A percentile compares a stretch with the other conserved stretches of the same genome.
These are phyloP conservation scores for Ascochyta rabiei DNA, from an alignment of 2,329 filamentous ascomycete species.

Conservation along the genomic window DNA sequence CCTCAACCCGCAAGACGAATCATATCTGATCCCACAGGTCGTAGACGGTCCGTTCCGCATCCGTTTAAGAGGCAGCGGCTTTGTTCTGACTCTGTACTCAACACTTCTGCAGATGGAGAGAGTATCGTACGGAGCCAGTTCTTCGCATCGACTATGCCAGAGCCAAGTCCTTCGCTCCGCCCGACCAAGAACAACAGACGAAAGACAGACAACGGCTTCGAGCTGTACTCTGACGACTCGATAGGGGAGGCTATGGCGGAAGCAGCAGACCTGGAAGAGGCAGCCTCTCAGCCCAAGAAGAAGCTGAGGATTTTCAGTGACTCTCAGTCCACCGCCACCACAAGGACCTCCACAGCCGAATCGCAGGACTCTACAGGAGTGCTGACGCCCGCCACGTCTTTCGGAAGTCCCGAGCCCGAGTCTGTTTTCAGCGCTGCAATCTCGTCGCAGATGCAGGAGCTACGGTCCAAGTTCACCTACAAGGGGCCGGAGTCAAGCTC, in stretches of 20 bases:
- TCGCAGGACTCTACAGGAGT: conserved; percentile 37
- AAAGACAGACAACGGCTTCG: conserved; percentile 48
- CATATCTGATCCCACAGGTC: conserved; percentile 42
- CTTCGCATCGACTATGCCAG: conserved; percentile 46
- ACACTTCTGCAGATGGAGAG: conserved; percentile 32
- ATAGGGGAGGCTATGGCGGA: conserved; percentile 51
- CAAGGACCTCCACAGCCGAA: conserved; percentile 26
- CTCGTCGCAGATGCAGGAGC: conserved; percentile 35
- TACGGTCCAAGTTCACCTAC: conserved; percentile 43
- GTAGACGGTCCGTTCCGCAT: conserved; percentile 52
- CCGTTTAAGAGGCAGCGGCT: conserved; percentile 53
- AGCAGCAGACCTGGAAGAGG: conserved; percentile 42
- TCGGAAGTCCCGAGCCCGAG: conserved; percentile 36
- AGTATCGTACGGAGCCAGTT: conserved; percentile 53
- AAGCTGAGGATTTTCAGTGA: conserved; percentile 44
- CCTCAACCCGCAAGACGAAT: conserved; percentile 51
- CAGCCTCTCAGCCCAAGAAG: conserved; percentile 38
- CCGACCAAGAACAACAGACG: conserved; percentile 39
- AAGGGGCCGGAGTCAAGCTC: conserved; percentile 14
- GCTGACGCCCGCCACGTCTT: conserved; percentile 42
- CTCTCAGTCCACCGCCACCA: conserved; percentile 38
- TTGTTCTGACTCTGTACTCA: conserved; percentile 49
- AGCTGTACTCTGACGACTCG: conserved; percentile 57
- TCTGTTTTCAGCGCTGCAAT: conserved; percentile 33
- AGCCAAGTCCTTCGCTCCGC: conserved; percentile 51